Evolutionary conservation across 805 yeast species (phyloP), one percentile per base, ranked within the genome.

Genomic region (Candida wancherniae): DNA sequence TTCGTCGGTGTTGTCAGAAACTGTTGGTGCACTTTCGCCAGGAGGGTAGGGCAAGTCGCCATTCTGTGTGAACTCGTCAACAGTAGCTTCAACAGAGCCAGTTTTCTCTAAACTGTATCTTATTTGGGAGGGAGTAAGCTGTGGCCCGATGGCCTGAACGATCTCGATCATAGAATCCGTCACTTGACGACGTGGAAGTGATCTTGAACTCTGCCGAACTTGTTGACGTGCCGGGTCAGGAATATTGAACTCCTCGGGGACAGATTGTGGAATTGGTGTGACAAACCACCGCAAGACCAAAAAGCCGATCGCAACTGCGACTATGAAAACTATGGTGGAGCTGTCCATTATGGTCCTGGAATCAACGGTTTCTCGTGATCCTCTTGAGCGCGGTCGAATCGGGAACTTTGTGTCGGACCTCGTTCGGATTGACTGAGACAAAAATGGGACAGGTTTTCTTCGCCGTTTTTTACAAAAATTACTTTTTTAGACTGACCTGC

Each of bases 91-190:
- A 1, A 88, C 88, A 6, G 83, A 78, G 0, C 94, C 94, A 0
- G 92, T 76, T 37, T 75, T 66, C 48, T 79, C 77, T 39, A 92
- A 69, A 52, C 83, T 94, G 39, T 68, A 66, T 39, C 78, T 67
- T 39, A 92, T 85, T 51, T 84, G 94, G 6, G 73, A 83, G 4
- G 59, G 69, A 1, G 83, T 67, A 19, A 84, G 60, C 13, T 67
- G 65, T 4, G 97, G 96, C 0, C 87, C 95, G 33, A 90, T 66
- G 24, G 86, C 77, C 45, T 77, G 83, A 2, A 90, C 96, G 0
- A 84, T 79, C 41, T 82, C 92, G 25, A 90, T 68, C 97, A 90
- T 90, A 35, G 73, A 74, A 4, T 63, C 65, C 3, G 80, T 77
- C 14, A 81, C 78, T 9, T 54, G 61, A 35, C 84, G 69, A 27